Conservation (phyloP, 2,329 filamentous ascomycete species). For the Claviceps fusiformis region DNA sequence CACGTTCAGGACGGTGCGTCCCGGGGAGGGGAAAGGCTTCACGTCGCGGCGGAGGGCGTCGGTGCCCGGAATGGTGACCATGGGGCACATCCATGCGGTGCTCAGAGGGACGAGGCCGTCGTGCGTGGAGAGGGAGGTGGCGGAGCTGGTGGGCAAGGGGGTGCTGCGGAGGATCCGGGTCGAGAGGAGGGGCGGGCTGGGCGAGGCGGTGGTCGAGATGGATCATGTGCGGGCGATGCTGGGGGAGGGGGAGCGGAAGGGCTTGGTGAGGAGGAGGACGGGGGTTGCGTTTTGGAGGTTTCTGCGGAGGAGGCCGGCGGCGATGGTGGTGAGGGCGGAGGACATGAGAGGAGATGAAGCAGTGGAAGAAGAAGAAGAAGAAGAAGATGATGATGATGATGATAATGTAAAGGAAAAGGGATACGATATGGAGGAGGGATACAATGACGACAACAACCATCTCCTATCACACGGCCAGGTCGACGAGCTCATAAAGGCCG, state of each 20-base stretch:
- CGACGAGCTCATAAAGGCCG: slow-evolving; percentile 47
- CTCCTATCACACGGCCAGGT: slow-evolving; percentile 32
- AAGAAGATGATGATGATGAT: background rate
- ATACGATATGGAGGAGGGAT: too few species aligned
- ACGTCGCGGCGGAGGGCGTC: slow-evolving; percentile 42
- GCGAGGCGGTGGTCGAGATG: slow-evolving; percentile 50
- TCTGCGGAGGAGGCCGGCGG: slow-evolving; percentile 28
- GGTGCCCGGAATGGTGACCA: slow-evolving; percentile 50
- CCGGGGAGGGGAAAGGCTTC: slow-evolving; percentile 40
- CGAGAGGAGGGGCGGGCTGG: slow-evolving; percentile 44
- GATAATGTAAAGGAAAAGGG: background rate
- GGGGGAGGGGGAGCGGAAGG: too few species aligned
- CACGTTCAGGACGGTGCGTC: slow-evolving; percentile 54
- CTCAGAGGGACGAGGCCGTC: slow-evolving; percentile 41
- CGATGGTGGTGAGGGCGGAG: background rate
- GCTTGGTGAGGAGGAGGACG: slow-evolving; percentile 20
- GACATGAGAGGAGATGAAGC: background rate
- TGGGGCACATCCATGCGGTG: slow-evolving; percentile 53
- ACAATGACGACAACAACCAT: background rate
- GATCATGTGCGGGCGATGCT: slow-evolving; percentile 41
- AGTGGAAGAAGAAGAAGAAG: background rate
- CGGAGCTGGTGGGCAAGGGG: slow-evolving; percentile 42
- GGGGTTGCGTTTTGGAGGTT: slow-evolving; percentile 37
- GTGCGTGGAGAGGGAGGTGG: slow-evolving; percentile 52
- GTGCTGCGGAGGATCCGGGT: slow-evolving; percentile 48